Evolutionary conservation across 257 asterid species (phyloP).

Genomic region (Echites panduratus): DNA sequence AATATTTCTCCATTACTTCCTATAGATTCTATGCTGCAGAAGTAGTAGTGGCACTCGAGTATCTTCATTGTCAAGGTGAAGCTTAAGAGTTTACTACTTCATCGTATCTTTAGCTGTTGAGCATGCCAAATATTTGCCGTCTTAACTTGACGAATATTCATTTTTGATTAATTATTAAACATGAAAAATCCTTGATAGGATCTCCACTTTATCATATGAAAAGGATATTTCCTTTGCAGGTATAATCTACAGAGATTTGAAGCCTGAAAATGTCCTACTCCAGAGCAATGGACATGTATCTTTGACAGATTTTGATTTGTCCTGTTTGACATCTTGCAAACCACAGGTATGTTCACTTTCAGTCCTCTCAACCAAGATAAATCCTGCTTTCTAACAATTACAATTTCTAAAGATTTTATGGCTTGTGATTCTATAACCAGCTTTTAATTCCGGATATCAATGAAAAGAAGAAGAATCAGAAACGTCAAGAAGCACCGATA

Average conservation of each 20-base stretch:
- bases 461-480: conserved; percentile 63
- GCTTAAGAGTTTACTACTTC: background rate
- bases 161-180: background rate
- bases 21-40: conserved; percentile 89
- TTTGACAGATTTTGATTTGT: conserved; percentile 92
- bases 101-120: background rate
- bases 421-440: conserved; percentile 38
- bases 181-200: background rate
- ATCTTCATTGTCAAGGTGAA: conserved; percentile 97
- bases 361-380: conserved; percentile 10
- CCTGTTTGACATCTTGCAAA: conserved; percentile 96
- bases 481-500: conserved; percentile 63
- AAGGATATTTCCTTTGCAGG: conserved; percentile 40
- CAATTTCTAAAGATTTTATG: background rate
- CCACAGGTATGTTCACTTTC: conserved; percentile 59
- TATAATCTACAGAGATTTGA: conserved; percentile 90
- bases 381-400: conserved; percentile 6
- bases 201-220: conserved; percentile 14
- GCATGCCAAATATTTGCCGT: background rate
- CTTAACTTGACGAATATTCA: background rate
- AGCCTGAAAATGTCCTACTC: conserved; percentile 89
- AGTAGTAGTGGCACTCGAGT: conserved; percentile 88
- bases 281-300: conserved; percentile 77
- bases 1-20: conserved; percentile 5
- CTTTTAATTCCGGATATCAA: conserved; percentile 70